Evolutionary conservation across 2,329 filamentous ascomycete genomes (phyloP).

Genomic region (Aspergillus eucalypticola): DNA sequence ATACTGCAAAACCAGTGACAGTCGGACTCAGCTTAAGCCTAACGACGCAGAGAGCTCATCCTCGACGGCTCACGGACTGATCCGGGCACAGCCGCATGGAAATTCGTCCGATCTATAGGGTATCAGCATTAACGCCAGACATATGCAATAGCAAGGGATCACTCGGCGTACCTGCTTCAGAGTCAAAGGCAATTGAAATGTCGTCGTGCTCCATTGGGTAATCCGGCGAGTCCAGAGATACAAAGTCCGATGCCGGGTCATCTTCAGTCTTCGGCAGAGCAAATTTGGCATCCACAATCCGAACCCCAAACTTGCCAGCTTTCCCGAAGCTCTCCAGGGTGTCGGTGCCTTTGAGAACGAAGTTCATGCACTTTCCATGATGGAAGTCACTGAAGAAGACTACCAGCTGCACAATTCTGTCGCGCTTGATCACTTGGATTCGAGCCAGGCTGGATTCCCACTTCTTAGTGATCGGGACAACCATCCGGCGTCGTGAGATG

Average conservation of each 20-base stretch:
- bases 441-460: slow-evolving; percentile 82
- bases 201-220: slow-evolving; percentile 92
- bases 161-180: slow-evolving; percentile 65
- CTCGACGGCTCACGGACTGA: slow-evolving; percentile 41
- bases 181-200: slow-evolving; percentile 81
- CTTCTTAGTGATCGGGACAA: slow-evolving; percentile 91
- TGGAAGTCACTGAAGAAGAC: slow-evolving; percentile 88
- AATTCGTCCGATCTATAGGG: slow-evolving; percentile 37
- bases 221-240: slow-evolving; percentile 83
- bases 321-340: slow-evolving; percentile 70
- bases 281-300: slow-evolving; percentile 88
- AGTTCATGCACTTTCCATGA: slow-evolving; percentile 86
- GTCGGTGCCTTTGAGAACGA: slow-evolving; percentile 80
- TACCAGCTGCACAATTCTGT: slow-evolving; percentile 73
- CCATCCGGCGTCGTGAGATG: slow-evolving; percentile 81
- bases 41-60: slow-evolving; percentile 45
- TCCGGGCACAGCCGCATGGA: slow-evolving; percentile 41
- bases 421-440: slow-evolving; percentile 75
- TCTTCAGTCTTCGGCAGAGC: slow-evolving; percentile 66
- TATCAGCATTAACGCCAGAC: background rate
- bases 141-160: background rate
- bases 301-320: slow-evolving; percentile 69
- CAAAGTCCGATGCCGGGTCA: slow-evolving; percentile 65
- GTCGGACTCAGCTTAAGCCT: slow-evolving; percentile 8
- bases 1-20: background rate